Conservation (phyloP, 495 filamentous ascomycete genomes). For the Chlorociboria aeruginascens region DNA sequence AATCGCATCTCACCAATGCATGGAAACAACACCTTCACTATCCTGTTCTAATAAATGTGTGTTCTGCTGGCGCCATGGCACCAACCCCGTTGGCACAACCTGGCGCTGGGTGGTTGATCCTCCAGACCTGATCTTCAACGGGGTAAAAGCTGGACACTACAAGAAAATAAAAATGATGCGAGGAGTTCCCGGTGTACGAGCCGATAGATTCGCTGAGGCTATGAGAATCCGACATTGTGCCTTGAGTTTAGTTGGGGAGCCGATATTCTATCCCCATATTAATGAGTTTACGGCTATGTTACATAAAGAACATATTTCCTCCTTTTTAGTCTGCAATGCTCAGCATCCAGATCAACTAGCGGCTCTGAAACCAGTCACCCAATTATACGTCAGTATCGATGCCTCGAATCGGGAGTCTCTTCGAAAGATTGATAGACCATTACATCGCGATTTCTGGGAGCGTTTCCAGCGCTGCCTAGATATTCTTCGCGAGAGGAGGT, state of each 20-base stretch:
- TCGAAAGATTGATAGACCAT: constrained; percentile 74
- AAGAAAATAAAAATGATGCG: constrained; percentile 95
- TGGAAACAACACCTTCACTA: constrained; percentile 92
- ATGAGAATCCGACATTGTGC: constrained; percentile 91
- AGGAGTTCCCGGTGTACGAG: constrained; percentile 82
- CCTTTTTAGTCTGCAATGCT: constrained; percentile 95
- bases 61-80: constrained; percentile 97
- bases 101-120: constrained; percentile 95
- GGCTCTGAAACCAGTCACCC: constrained; percentile 69
- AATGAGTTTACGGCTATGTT: constrained; percentile 77
- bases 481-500: constrained; percentile 70
- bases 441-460: constrained; percentile 97
- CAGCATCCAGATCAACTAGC: constrained; percentile 90
- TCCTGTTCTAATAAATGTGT: constrained; percentile 97
- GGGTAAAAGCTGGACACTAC: constrained; percentile 85
- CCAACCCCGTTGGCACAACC: constrained; percentile 89
- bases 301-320: constrained; percentile 77
- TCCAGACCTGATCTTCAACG: constrained; percentile 76
- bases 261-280: constrained; percentile 96
- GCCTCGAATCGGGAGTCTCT: constrained; percentile 83
- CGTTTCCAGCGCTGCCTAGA: constrained; percentile 83
- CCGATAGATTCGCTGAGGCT: constrained; percentile 84
- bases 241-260: constrained; percentile 81
- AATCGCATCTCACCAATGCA: constrained; percentile 89
- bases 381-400: constrained; percentile 92